Evolutionary conservation across 2,329 filamentous ascomycete species (phyloP).

Genomic region (Zasmidium cellare): DNA sequence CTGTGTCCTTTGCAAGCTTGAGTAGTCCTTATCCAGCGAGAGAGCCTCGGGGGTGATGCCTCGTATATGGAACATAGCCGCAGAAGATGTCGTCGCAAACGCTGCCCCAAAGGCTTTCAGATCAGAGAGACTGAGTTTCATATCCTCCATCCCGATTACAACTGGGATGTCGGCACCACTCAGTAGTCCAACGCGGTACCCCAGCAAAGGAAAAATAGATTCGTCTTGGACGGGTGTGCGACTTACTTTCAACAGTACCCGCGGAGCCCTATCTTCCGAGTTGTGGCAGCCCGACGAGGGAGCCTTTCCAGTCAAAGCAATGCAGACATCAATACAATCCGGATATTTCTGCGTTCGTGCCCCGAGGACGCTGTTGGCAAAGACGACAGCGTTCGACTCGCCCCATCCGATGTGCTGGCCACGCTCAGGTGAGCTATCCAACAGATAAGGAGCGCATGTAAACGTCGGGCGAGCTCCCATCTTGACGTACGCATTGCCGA

Average conservation of each 20-base stretch:
- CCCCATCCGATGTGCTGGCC: constrained; percentile 48
- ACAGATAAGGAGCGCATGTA: constrained; percentile 48
- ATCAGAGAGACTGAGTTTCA: constrained; percentile 30
- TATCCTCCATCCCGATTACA: constrained; percentile 37
- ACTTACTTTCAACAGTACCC: constrained; percentile 15
- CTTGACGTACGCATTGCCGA: constrained; percentile 40
- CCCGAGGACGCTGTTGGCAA: constrained; percentile 48
- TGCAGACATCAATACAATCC: constrained; percentile 46
- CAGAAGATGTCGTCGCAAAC: constrained; percentile 44
- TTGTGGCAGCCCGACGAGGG: constrained; percentile 34
- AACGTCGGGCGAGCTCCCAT: constrained; percentile 46
- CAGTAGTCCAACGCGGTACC: constrained; percentile 39
- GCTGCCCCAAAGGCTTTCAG: constrained; percentile 48
- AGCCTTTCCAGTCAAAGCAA: constrained; percentile 45
- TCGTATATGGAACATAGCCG: constrained; percentile 48
- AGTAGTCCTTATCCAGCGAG: constrained; percentile 6
- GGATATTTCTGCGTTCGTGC: constrained; percentile 49
- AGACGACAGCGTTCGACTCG: constrained; percentile 50
- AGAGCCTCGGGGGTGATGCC: constrained; percentile 43
- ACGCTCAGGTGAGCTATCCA: constrained; percentile 35
- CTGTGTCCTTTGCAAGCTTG: background rate
- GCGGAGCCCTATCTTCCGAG: constrained; percentile 21
- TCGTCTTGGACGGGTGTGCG: constrained; percentile 30
- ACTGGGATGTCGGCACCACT: constrained; percentile 37
- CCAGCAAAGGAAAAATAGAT: constrained; percentile 41